Base-by-base conservation (phyloP, 2,329 filamentous ascomycete species). In the Periconia digitata region DNA sequence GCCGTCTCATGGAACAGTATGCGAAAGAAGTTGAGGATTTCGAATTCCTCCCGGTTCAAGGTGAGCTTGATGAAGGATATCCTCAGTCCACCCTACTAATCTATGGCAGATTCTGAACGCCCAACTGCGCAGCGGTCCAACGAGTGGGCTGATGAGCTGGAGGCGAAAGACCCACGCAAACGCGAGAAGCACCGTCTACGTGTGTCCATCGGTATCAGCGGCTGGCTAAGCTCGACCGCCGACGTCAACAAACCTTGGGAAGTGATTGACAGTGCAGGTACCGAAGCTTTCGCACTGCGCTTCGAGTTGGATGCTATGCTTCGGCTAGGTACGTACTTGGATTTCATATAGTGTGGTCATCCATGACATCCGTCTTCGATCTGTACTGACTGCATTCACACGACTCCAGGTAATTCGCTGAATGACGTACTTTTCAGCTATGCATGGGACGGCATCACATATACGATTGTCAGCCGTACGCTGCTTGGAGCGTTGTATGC, bases 1-100 rank as follows among this genome's bases (percentile, higher is more conserved):
- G 85, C 44, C 86, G 89, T 65, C 87, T 92, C 79, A 87, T 96
- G 78, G 89, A 95, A 54, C 79, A 85, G 20, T 95, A 94, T 68
- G 82, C 87, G 7, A 85, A 84, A 58, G 90, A 95, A 55, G 85
- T 96, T 7, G 83, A 89, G 58, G 91, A 96, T 64, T 95, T 96
- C 71, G 89, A 84, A 1, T 89, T 97, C 58, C 72, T 96, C n/a
- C 89, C 90, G 0, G 74, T 95, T 15, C 78, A 46, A 72, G 84
- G 74, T 66, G 54, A 22, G 44, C 45, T 41, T 2, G 1, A n/a
- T 24, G 13, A 7, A 8, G 10, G 1, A 3, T 12, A 22, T 12
- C 18, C 1, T 13, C 6, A 4, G 8, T 32, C 40, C 13, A 18
- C 16, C 27, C 10, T 32, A 15, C 51, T 56, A 27, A 56, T 13